A percentile compares a stretch with the other conserved stretches of the same genome.
Evolutionary conservation across 441 rosid genomes (phyloP).

Genomic region (Croton setiger): DNA sequence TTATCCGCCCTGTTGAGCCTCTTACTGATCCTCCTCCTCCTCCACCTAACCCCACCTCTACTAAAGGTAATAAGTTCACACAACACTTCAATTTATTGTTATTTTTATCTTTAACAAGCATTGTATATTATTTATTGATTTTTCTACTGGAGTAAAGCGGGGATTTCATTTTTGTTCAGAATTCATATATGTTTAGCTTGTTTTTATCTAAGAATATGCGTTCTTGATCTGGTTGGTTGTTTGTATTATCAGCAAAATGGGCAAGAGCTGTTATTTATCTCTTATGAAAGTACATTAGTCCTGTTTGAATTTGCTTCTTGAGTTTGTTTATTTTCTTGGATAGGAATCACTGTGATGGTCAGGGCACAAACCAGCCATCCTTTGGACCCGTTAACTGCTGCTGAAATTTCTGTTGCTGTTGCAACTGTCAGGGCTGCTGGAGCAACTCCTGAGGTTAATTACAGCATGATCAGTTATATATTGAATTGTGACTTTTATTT

Average conservation of each 20-base stretch:
- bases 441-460: constrained; percentile 72
- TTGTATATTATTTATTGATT: neutral
- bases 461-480: neutral
- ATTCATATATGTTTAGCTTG: neutral
- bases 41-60: constrained; percentile 29
- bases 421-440: constrained; percentile 90
- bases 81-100: neutral
- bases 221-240: neutral
- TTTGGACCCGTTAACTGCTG: constrained; percentile 74
- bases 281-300: neutral
- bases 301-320: neutral
- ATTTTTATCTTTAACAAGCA: neutral
- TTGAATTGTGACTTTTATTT: neutral
- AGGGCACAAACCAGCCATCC: constrained; percentile 83
- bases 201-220: neutral
- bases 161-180: neutral
- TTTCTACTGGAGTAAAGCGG: neutral
- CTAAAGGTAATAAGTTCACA: constrained; percentile 36
- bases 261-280: neutral
- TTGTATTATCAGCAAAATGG: neutral
- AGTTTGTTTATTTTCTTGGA: constrained; percentile 6
- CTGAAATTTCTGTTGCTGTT: constrained; percentile 83
- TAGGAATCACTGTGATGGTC: constrained; percentile 45
- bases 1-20: constrained; percentile 49
- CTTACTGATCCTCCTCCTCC: constrained; percentile 34